Evolutionary conservation across 78 protist species (phyloP).

Genomic region (Dictyostelium capitatum): DNA sequence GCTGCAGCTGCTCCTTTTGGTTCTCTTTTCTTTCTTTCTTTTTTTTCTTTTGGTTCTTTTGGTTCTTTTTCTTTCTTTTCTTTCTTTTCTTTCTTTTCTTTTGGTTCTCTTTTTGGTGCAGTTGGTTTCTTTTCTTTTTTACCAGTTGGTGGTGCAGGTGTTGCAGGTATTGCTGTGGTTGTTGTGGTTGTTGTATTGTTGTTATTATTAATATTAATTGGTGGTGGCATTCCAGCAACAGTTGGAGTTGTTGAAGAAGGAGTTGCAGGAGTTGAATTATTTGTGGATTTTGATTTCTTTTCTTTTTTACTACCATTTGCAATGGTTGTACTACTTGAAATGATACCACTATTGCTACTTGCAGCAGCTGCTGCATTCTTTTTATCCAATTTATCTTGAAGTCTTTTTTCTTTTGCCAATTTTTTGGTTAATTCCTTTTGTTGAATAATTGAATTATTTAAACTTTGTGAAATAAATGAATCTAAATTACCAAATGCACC

Average conservation of each 20-base stretch:
- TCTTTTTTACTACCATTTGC: too few species aligned
- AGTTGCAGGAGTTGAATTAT: not conserved
- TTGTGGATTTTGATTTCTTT: not conserved
- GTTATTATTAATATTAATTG: not conserved
- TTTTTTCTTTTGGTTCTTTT: constrained; percentile 18
- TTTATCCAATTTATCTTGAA: not conserved
- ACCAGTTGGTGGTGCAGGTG: not conserved
- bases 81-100: constrained; percentile 26
- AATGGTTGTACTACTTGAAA: not conserved
- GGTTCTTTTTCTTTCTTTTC: constrained; percentile 21
- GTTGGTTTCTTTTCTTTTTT: not conserved
- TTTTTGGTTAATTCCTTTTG: constrained; percentile 8
- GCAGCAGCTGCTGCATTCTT: not conserved
- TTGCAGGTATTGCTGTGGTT: not conserved
- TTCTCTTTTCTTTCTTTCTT: constrained; percentile 13
- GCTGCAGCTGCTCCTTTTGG: not conserved
- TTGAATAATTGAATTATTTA: constrained; percentile 18
- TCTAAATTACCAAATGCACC: constrained; percentile 23
- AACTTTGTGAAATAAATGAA: not conserved
- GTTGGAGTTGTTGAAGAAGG: not conserved
- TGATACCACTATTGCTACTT: not conserved
- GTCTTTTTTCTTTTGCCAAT: constrained; percentile 12
- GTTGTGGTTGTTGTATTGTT: not conserved
- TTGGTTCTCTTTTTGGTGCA: not conserved
- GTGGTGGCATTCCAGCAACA: not conserved